Conservation (phyloP, 192 early-diverging fungal genomes). For the Mortierella alpina region DNA sequence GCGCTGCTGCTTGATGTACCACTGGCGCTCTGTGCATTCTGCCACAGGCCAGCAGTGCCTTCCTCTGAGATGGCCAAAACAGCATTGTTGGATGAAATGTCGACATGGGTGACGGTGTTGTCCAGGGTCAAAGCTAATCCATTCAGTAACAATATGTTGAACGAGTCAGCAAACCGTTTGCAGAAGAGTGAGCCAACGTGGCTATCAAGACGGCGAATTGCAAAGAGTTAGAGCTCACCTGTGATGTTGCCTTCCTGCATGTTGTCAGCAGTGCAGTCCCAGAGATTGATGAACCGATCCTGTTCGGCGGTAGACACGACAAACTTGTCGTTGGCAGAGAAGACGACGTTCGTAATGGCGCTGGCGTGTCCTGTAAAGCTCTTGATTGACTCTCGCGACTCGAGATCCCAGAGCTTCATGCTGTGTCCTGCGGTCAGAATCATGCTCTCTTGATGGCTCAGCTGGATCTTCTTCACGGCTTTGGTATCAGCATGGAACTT, state of each 20-base stretch:
- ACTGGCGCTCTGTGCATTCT: slow-evolving; percentile 53
- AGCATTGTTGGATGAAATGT: slow-evolving; percentile 56
- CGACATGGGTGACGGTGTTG: slow-evolving; percentile 58
- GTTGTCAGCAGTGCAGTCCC: slow-evolving; percentile 58
- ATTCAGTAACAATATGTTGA: neutral
- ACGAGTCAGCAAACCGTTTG: neutral
- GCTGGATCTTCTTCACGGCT: slow-evolving; percentile 55
- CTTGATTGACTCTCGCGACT: slow-evolving; percentile 56
- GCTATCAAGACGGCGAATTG: neutral
- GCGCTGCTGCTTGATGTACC: slow-evolving; percentile 35
- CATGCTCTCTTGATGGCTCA: slow-evolving; percentile 64
- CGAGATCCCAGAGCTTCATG: slow-evolving; percentile 66
- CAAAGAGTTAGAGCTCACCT: slow-evolving; percentile 23
- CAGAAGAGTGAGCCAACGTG: neutral
- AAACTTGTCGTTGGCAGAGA: slow-evolving; percentile 61
- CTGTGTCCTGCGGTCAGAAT: slow-evolving; percentile 64
- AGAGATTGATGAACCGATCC: slow-evolving; percentile 67
- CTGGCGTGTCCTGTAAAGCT: slow-evolving; percentile 67
- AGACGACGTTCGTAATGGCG: slow-evolving; percentile 58
- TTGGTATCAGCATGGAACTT: slow-evolving; percentile 66
- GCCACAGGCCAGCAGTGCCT: slow-evolving; percentile 63
- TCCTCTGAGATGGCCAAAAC: slow-evolving; percentile 66
- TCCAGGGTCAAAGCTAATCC: slow-evolving; percentile 59
- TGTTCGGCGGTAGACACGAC: slow-evolving; percentile 60
- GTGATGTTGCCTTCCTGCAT: slow-evolving; percentile 55